Evolutionary conservation across 2,329 filamentous ascomycete genomes (phyloP).

Genomic region (Penicillium thymicola): DNA sequence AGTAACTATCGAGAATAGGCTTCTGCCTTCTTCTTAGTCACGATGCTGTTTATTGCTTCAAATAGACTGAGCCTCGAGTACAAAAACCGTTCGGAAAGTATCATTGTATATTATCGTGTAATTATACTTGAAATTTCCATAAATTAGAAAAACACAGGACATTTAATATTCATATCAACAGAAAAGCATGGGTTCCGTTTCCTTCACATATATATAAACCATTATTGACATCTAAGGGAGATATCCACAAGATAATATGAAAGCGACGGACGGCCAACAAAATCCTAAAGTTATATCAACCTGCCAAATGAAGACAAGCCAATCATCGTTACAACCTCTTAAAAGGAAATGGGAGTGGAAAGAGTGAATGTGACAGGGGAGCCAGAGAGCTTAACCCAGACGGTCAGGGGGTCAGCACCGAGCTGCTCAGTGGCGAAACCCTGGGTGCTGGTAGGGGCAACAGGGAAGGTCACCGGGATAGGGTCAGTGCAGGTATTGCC

Average conservation of each 20-base stretch:
- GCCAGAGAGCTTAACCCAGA: conserved; percentile 50
- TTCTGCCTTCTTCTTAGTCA: not conserved
- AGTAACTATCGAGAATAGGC: not conserved
- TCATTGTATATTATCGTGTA: not conserved
- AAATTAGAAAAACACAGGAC: not conserved
- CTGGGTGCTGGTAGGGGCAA: conserved; percentile 42
- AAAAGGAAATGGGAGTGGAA: conserved; percentile 36
- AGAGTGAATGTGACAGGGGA: conserved; percentile 46
- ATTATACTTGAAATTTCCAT: not conserved
- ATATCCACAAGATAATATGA: conserved; percentile 4
- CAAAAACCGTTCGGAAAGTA: not conserved
- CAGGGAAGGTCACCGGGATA: conserved; percentile 56
- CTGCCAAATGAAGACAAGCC: not conserved
- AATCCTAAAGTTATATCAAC: not conserved
- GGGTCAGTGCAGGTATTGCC: conserved; percentile 51
- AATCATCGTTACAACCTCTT: conserved; percentile 3
- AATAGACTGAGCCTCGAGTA: not conserved
- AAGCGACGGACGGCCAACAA: not conserved
- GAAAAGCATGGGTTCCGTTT: not conserved
- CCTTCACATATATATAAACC: conserved; percentile 1
- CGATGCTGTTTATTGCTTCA: not conserved
- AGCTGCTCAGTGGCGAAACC: conserved; percentile 51
- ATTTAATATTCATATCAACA: not conserved
- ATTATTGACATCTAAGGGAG: conserved; percentile 5
- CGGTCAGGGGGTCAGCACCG: conserved; percentile 53